phyloP scores from a whole-genome alignment of 805 yeast species.

The Candida rishiriensis region DNA sequence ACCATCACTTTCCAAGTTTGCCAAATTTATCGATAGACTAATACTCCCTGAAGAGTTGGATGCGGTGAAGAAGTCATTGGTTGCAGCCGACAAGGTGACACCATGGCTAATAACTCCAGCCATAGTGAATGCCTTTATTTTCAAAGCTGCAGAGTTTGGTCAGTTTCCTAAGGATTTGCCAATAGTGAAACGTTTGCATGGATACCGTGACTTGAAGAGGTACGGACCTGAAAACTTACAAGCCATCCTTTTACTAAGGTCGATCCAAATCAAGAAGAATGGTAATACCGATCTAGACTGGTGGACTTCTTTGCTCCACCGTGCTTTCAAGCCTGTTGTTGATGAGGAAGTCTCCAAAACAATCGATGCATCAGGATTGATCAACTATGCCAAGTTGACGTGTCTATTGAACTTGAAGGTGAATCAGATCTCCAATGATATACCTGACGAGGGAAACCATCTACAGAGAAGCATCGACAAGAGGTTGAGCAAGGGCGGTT shows the following conservation, averaged over 20 bases:
- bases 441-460: no score
- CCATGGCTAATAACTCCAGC: slow-evolving; percentile 19
- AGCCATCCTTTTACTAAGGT: slow-evolving; percentile 21
- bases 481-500: no score
- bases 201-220: slow-evolving; percentile 8
- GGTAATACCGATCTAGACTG: slow-evolving; percentile 11
- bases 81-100: slow-evolving; percentile 12
- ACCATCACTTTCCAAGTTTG: slow-evolving; percentile 24
- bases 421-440: slow-evolving; percentile 3
- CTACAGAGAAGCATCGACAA: no score
- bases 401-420: slow-evolving; percentile 10
- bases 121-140: slow-evolving; percentile 22
- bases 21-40: slow-evolving; percentile 22
- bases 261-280: slow-evolving; percentile 13
- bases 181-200: slow-evolving; percentile 16
- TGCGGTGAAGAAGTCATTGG: slow-evolving; percentile 11
- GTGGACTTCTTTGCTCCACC: slow-evolving; percentile 11
- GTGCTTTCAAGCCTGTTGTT: slow-evolving; percentile 9
- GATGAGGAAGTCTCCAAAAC: not conserved
- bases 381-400: slow-evolving; percentile 8
- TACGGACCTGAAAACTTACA: slow-evolving; percentile 20
- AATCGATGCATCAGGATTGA: not conserved
- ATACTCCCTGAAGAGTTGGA: slow-evolving; percentile 22
- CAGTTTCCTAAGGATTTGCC: slow-evolving; percentile 12
- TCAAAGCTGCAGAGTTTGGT: slow-evolving; percentile 24